A percentile compares a stretch with the other conserved stretches of the same genome.
phyloP scores from a whole-genome alignment of 2,329 filamentous ascomycete species.

The Neofusicoccum ribis region DNA sequence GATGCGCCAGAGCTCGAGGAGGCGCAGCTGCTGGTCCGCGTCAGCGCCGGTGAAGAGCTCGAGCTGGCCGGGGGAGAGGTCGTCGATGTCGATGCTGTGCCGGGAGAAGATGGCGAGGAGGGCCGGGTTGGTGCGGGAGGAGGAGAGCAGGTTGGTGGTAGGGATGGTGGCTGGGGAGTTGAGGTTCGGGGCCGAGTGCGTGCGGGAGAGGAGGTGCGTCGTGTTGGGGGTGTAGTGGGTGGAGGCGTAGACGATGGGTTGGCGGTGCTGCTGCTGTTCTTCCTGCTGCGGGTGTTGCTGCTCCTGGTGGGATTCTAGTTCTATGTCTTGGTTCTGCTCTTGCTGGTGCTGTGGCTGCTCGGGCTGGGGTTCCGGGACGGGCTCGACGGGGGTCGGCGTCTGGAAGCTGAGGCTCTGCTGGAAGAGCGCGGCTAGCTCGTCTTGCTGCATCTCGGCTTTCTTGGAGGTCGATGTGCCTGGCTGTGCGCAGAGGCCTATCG shows the following conservation, averaged over 20 bases:
- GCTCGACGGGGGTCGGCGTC: slow-evolving; percentile 7
- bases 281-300: slow-evolving; percentile 24
- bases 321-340: slow-evolving; percentile 26
- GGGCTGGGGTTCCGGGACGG: slow-evolving; percentile 21
- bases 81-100: slow-evolving; percentile 68
- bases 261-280: slow-evolving; percentile 25
- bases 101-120: slow-evolving; percentile 57
- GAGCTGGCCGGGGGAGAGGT: slow-evolving; percentile 72
- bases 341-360: slow-evolving; percentile 15
- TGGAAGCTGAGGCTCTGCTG: slow-evolving; percentile 61
- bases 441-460: slow-evolving; percentile 65
- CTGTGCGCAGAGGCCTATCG: slow-evolving; percentile 39
- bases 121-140: slow-evolving; percentile 47
- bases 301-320: neutral
- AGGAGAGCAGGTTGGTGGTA: neutral
- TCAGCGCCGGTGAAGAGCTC: slow-evolving; percentile 77
- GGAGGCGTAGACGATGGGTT: slow-evolving; percentile 70
- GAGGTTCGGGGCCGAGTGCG: slow-evolving; percentile 21
- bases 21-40: slow-evolving; percentile 67
- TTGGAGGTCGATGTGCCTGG: slow-evolving; percentile 33
- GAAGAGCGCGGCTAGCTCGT: slow-evolving; percentile 81
- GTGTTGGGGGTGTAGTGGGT: slow-evolving; percentile 80
- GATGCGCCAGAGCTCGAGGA: slow-evolving; percentile 84
- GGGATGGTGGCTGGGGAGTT: slow-evolving; percentile 21
- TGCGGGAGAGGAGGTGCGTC: slow-evolving; percentile 54